phyloP scores from a whole-genome alignment of 805 yeast species.

The Suhomyces sp. region DNA sequence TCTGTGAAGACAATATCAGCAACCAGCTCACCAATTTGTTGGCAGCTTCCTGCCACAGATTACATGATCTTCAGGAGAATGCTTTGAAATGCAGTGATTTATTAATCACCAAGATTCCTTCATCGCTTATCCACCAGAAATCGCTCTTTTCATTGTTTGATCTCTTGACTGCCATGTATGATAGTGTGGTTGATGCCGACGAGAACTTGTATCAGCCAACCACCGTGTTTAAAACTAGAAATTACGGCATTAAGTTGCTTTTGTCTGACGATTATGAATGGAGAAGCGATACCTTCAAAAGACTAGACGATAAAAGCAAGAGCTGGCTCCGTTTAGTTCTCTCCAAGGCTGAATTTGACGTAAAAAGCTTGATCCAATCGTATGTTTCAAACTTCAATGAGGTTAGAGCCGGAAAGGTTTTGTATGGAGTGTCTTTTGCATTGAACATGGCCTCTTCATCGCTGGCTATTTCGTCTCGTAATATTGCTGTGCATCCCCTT shows the following conservation, averaged over 20 bases:
- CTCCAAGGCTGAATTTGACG: slow-evolving; percentile 61
- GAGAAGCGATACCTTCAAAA: slow-evolving; percentile 65
- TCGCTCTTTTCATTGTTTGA: slow-evolving; percentile 81
- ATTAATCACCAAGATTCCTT: slow-evolving; percentile 65
- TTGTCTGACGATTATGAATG: slow-evolving; percentile 75
- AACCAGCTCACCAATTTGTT: slow-evolving; percentile 67
- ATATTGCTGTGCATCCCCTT: not conserved
- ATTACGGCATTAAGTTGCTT: slow-evolving; percentile 48
- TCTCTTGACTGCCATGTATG: slow-evolving; percentile 70
- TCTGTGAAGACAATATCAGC: slow-evolving; percentile 56
- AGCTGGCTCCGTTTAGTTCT: slow-evolving; percentile 66
- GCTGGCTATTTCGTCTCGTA: slow-evolving; percentile 17
- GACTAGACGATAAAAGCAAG: slow-evolving; percentile 55
- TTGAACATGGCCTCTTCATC: slow-evolving; percentile 80
- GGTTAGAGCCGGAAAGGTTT: slow-evolving; percentile 29
- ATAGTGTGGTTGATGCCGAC: slow-evolving; percentile 80
- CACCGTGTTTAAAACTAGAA: slow-evolving; percentile 51
- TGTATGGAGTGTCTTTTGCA: slow-evolving; percentile 87
- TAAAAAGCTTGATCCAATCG: slow-evolving; percentile 73
- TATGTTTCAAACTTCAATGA: slow-evolving; percentile 51
- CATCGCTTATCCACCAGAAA: slow-evolving; percentile 69
- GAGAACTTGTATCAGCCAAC: slow-evolving; percentile 82
- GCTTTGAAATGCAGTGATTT: slow-evolving; percentile 76
- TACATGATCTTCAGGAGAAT: slow-evolving; percentile 67
- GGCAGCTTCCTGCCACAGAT: slow-evolving; percentile 73